Evolutionary conservation across 1,284 basidiomycete species (phyloP), one percentile per base, ranked within the genome.

Genomic region (Rhodotorula sp.): DNA sequence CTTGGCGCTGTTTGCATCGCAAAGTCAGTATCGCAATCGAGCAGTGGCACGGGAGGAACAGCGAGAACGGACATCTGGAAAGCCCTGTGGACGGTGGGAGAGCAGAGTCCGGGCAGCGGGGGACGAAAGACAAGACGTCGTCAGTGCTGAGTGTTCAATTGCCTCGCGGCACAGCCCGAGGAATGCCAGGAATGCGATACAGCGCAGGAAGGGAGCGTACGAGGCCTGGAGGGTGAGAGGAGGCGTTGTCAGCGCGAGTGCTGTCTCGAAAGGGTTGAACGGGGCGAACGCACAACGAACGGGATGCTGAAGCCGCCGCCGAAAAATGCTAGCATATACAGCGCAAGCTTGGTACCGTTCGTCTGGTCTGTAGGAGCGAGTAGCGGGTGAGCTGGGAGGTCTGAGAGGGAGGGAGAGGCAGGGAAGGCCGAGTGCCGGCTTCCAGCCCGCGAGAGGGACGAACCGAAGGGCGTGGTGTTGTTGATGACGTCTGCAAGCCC

Each of bases 391-490:
- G 44, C 34, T 5, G 34, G 34, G 34, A 5, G 34, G 34, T 41
- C 16, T 5, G 14, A 5, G 19, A 27, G 27, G 17, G 14, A 19
- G 27, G 5, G 25, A 12, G 27, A 27, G 25, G 44, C 10, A 4
- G 27, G 7, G 34, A 19, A 17, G 46, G 25, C 13, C 8, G 25
- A 4, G 25, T 34, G 34, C 34, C 34, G 34, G 34, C 34, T 34
- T 34, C 34, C 34, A 5, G 34, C 34, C 3, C 2, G 34, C 34
- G 34, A 34, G 34, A 34, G 23, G 25, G 34, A 57, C 65, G 45
- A 16, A 71, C 70, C 70, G 49, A 71, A 71, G 9, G 70, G 70
- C 27, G 70, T 71, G 4, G 70, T 71, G 70, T 71, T 67, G 70
- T 71, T 71, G 65, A 71, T 64, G 58, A 71, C 70, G 64, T 71